Evolutionary conservation across 1,139 yeast species (phyloP).

Genomic region (Zygosaccharomyces sapae): DNA sequence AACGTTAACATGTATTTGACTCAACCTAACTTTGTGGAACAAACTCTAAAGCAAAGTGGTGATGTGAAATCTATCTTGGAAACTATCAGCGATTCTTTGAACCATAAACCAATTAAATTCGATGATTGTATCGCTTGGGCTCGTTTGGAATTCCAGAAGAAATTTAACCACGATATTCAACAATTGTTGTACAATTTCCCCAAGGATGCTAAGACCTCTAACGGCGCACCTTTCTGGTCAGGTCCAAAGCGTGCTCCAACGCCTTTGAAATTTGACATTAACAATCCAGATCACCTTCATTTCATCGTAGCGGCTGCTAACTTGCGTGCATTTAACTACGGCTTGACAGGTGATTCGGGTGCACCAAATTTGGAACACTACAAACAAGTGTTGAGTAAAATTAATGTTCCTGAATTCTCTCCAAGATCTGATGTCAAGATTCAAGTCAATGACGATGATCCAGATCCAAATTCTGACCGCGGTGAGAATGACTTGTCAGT

Average conservation of each 20-base stretch:
- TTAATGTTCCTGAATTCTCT: constrained; percentile 59
- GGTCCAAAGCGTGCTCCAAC: constrained; percentile 97
- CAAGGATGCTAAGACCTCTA: constrained; percentile 81
- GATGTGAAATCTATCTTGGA: constrained; percentile 85
- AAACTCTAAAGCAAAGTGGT: constrained; percentile 83
- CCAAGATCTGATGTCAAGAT: constrained; percentile 77
- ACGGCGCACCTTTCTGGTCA: constrained; percentile 95
- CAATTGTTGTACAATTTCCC: constrained; percentile 94
- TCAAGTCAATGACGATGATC: constrained; percentile 85
- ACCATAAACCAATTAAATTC: constrained; percentile 78
- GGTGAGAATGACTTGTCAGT: constrained; percentile 54
- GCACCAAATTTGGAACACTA: constrained; percentile 45
- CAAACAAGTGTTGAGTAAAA: constrained; percentile 46
- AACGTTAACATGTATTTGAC: constrained; percentile 85
- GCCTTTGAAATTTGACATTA: constrained; percentile 70
- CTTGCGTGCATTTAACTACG: constrained; percentile 84
- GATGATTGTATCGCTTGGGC: constrained; percentile 98
- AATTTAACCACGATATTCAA: constrained; percentile 77
- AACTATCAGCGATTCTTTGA: constrained; percentile 67
- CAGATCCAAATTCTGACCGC: constrained; percentile 68
- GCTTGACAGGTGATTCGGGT: constrained; percentile 63
- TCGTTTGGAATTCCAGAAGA: constrained; percentile 77
- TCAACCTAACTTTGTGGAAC: constrained; percentile 90
- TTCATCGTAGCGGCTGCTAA: constrained; percentile 88
- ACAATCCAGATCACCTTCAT: constrained; percentile 71